These are phyloP conservation scores for Thinopyrum elongatum DNA, from an alignment of 176 grass and related monocot genomes.

Conservation along the genomic window DNA sequence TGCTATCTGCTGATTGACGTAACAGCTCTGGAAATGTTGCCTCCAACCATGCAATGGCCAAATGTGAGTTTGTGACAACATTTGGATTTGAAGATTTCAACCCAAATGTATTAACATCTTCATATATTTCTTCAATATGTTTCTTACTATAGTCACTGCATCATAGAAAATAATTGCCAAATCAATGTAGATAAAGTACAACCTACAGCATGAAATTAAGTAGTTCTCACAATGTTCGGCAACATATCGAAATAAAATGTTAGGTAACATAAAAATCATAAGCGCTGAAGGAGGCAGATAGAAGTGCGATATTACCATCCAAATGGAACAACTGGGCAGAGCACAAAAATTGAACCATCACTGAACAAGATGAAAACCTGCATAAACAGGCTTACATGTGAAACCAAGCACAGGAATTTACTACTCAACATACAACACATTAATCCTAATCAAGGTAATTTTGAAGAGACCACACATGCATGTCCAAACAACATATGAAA, in stretches of 20 bases:
- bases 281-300: neutral
- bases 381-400: slow-evolving; percentile 33
- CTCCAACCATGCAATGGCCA: slow-evolving; percentile 90
- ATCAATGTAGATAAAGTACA: slow-evolving; percentile 9
- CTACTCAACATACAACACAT: neutral
- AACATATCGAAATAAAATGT: neutral
- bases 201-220: neutral
- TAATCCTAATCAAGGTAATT: slow-evolving; percentile 5
- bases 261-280: slow-evolving; percentile 5
- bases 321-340: slow-evolving; percentile 97
- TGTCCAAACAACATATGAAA: neutral
- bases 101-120: slow-evolving; percentile 79
- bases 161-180: slow-evolving; percentile 16
- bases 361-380: slow-evolving; percentile 93
- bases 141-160: slow-evolving; percentile 65
- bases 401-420: slow-evolving; percentile 22
- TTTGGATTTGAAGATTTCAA: slow-evolving; percentile 71
- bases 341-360: slow-evolving; percentile 83
- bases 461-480: neutral
- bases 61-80: slow-evolving; percentile 64
- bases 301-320: slow-evolving; percentile 62
- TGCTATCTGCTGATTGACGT: slow-evolving; percentile 46
- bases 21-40: slow-evolving; percentile 84
- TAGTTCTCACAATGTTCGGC: slow-evolving; percentile 25
- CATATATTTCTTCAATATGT: slow-evolving; percentile 83